Evolutionary conservation across 495 filamentous ascomycete species (phyloP), one percentile per base, ranked within the genome.

Genomic region (Schizothecium vesticola): DNA sequence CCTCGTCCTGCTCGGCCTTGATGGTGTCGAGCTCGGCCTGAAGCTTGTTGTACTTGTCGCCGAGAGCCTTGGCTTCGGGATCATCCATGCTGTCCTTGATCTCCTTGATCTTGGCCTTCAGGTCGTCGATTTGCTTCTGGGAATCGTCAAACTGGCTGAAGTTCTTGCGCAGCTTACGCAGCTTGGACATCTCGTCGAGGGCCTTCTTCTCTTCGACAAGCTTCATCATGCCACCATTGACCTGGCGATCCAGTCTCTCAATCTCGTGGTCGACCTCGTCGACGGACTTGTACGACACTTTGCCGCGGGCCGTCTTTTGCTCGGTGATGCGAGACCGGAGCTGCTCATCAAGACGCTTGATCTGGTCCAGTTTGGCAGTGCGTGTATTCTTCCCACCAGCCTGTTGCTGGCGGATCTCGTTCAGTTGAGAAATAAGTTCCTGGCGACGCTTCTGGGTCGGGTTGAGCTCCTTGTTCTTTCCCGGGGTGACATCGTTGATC

Each of bases 181-280:
- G 81, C 77, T 79, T 91, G 59, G 89, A 90, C 65, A 96, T 88
- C 70, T 97, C 92, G 22, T 85, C 78, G 1, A 98, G 83, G 6
- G 93, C 91, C 85, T 96, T 97, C 85, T 92, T 94, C 87, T 98
- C 96, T 69, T 98, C 95, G 4, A 97, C 96, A 65, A 99, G 78
- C 74, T 92, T 95, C 89, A 98, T 91, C 70, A 85, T 90, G 59
- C 94, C 92, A 61, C 87, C 85, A 77, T 95, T 91, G 67, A 97
- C 93, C 66, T 92, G 85, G 79, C 88, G 88, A 65, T 97, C 92
- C 59, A 97, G 87, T 19, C 82, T 83, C 31, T 87, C 82, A 71
- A 99, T 94, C 77, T 92, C 87, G 23, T 82, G 83, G 77, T 98
- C 93, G 61, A 98, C 80, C 56, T 98, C 95, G 43, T 94, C 94